Conservation (phyloP, 768 basidiomycete species). For the Macrolepiota albuminosa region DNA sequence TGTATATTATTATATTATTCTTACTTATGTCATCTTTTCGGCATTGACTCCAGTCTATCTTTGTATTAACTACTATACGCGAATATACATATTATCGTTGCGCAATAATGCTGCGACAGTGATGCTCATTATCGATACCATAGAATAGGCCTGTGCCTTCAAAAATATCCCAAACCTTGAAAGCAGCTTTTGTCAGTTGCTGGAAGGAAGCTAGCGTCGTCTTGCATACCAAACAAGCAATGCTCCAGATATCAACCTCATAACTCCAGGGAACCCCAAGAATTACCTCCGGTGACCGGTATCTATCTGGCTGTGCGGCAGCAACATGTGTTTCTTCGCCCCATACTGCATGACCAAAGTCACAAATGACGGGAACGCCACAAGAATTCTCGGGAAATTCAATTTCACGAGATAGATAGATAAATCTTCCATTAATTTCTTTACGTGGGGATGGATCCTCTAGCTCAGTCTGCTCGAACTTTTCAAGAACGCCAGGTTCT, state of each 20-base stretch:
- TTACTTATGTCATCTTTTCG: too few species aligned
- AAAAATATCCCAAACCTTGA: slow-evolving; percentile 2
- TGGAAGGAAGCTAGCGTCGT: neutral
- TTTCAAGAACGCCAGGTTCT: neutral
- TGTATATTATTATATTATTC: too few species aligned
- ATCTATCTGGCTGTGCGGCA: slow-evolving; percentile 19
- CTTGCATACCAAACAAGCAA: slow-evolving; percentile 22
- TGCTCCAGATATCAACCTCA: slow-evolving; percentile 27
- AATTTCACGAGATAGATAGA: slow-evolving; percentile 11
- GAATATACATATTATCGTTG: too few species aligned
- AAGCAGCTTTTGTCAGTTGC: neutral
- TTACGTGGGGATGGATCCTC: slow-evolving; percentile 12
- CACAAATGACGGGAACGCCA: slow-evolving; percentile 14
- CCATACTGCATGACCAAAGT: slow-evolving; percentile 19
- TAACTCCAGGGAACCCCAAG: slow-evolving; percentile 21
- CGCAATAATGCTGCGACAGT: too few species aligned
- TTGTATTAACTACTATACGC: too few species aligned
- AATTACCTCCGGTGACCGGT: slow-evolving; percentile 26
- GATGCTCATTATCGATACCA: neutral
- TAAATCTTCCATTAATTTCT: slow-evolving; percentile 6
- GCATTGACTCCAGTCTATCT: too few species aligned
- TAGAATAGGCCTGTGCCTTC: neutral
- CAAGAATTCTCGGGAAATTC: neutral
- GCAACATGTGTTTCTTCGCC: slow-evolving; percentile 6
- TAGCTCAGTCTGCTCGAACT: slow-evolving; percentile 13